Percentiles rank a stretch among this genome's conserved stretches.
These are phyloP conservation scores for Salix koriyanagi DNA, from an alignment of 345 rosid genomes.

Conservation along the genomic window DNA sequence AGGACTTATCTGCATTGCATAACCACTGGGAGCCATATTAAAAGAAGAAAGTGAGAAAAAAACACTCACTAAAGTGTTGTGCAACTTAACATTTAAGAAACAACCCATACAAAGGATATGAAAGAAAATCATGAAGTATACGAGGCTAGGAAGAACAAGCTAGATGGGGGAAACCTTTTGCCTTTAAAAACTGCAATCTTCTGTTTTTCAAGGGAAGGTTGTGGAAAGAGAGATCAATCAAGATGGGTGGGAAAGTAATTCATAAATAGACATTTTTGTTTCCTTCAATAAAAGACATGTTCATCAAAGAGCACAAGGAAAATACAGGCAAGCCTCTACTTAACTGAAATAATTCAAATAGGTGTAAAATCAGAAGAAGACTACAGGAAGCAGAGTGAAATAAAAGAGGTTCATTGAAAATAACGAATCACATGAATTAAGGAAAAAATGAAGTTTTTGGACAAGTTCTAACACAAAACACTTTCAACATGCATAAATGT, in stretches of 20 bases:
- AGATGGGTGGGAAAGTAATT: background rate
- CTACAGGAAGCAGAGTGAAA: too few species aligned
- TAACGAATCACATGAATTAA: background rate
- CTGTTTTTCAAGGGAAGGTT: background rate
- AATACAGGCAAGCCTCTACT: background rate
- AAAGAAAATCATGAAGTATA: too few species aligned
- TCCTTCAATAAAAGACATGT: background rate
- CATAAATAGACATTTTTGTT: background rate
- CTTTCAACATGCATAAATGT: background rate
- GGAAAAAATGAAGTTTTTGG: background rate
- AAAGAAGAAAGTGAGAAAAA: background rate
- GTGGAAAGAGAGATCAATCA: background rate
- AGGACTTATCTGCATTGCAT: constrained; percentile 97
- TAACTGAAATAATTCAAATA: background rate
- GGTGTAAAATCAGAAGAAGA: background rate
- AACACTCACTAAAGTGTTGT: background rate
- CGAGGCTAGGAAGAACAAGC: background rate
- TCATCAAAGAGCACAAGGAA: background rate
- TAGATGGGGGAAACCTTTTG: background rate
- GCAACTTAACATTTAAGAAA: background rate
- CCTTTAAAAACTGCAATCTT: background rate
- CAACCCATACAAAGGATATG: background rate
- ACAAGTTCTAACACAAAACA: background rate
- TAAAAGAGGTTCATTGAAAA: too few species aligned
- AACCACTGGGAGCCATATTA: constrained; percentile 58